A percentile compares a stretch with the other conserved stretches of the same genome.
These are phyloP conservation scores for Lagenidium sp. DNA, from an alignment of 352 stramenopile species.

Conservation along the genomic window DNA sequence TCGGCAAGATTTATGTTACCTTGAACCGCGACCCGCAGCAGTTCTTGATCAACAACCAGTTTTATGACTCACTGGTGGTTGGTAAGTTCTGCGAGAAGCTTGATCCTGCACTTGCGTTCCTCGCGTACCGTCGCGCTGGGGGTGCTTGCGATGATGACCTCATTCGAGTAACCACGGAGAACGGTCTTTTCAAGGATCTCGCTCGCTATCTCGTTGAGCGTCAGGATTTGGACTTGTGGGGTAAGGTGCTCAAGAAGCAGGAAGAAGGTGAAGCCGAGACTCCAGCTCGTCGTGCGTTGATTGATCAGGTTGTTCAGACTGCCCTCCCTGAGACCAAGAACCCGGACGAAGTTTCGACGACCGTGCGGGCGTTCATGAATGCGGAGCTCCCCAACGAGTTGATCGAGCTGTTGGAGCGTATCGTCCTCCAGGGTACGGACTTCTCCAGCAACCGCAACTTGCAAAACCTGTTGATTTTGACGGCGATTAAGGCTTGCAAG, in stretches of 20 bases:
- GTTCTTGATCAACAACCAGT: conserved; percentile 99
- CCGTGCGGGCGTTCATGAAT: conserved; percentile 99
- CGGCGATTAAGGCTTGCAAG: conserved; percentile 97
- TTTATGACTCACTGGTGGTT: conserved; percentile 99
- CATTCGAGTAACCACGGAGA: conserved; percentile 98
- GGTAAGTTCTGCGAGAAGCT: conserved; percentile 99
- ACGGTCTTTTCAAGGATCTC: conserved; percentile 99
- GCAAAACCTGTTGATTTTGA: conserved; percentile 99
- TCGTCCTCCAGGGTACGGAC: conserved; percentile 99
- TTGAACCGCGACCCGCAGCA: conserved; percentile 99
- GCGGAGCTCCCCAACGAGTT: conserved; percentile 98
- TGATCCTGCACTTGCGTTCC: conserved; percentile 98
- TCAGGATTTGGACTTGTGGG: conserved; percentile 98
- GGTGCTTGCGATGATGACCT: conserved; percentile 99
- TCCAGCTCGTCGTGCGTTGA: conserved; percentile 91
- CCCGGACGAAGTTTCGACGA: conserved; percentile 99
- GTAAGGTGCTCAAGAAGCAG: conserved; percentile 91
- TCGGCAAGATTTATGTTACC: conserved; percentile 99
- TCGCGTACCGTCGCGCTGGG: conserved; percentile 98
- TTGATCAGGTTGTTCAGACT: conserved; percentile 99
- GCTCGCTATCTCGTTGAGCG: conserved; percentile 98
- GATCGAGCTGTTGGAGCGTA: conserved; percentile 98
- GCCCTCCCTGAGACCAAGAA: conserved; percentile 98
- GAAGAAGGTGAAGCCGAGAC: conserved; percentile 90
- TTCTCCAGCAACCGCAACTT: conserved; percentile 99